Percentiles rank a stretch among this genome's conserved stretches.
Evolutionary conservation across 2,329 filamentous ascomycete genomes (phyloP).

Genomic region (Hypoxylon sp.): DNA sequence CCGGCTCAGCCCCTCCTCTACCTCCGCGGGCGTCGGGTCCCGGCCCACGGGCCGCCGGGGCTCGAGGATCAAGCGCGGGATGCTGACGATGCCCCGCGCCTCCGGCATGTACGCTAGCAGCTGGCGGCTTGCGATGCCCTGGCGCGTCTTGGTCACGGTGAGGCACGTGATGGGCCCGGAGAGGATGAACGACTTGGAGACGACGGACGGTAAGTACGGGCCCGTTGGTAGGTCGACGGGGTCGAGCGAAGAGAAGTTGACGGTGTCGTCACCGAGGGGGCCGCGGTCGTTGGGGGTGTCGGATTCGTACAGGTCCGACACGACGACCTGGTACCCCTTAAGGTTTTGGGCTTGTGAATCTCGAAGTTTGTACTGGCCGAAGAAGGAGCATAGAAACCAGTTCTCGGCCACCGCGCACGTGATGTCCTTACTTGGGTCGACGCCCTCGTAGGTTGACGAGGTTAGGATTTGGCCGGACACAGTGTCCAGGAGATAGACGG

Average conservation of each 20-base stretch:
- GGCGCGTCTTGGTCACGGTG: constrained; percentile 86
- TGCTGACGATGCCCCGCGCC: constrained; percentile 78
- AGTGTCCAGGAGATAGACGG: constrained; percentile 85
- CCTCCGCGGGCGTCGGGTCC: constrained; percentile 82
- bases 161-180: constrained; percentile 82
- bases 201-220: constrained; percentile 75
- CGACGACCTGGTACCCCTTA: constrained; percentile 86
- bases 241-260: constrained; percentile 82
- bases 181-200: constrained; percentile 84
- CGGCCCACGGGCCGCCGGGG: constrained; percentile 87
- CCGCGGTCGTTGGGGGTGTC: constrained; percentile 85
- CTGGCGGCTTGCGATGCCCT: constrained; percentile 88
- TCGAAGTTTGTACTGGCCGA: constrained; percentile 68
- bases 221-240: constrained; percentile 69
- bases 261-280: constrained; percentile 72
- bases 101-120: constrained; percentile 82
- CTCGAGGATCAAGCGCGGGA: constrained; percentile 83
- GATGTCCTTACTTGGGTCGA: constrained; percentile 80
- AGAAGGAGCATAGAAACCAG: constrained; percentile 91
- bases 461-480: constrained; percentile 85
- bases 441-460: constrained; percentile 75
- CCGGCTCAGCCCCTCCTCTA: constrained; percentile 82
- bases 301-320: constrained; percentile 93
- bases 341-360: constrained; percentile 68
- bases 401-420: constrained; percentile 89